Base-by-base conservation (phyloP, 1,284 basidiomycete genomes). In the Ganoderma multipileum region DNA sequence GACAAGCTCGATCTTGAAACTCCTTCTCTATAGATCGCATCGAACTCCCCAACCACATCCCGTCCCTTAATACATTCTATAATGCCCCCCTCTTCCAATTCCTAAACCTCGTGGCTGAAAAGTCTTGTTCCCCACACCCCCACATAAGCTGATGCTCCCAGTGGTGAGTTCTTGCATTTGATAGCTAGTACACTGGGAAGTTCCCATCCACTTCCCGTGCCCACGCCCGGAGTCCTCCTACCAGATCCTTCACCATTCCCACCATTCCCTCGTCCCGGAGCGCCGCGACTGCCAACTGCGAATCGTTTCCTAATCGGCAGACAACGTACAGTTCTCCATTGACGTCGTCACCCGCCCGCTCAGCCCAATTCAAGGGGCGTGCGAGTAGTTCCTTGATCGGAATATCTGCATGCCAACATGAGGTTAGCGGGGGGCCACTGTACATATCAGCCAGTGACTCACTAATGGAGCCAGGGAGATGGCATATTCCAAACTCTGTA, bases 271-370 rank as follows among this genome's bases (percentile, higher is more conserved):
- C 65, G 93, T 76, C 20, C 68, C 86, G 83, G 41, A 97, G 76
- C 0, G 89, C 89, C 23, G 89, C 84, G 0, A 91, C 95, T 38
- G 95, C 97, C 47, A 96, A 85, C 76, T 95, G 93, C 0, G 96
- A 98, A 79, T 99, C 97, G 77, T 98, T 99, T 0, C 97, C 97
- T 26, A 96, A 83, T 28, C 95, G 86, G 79, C 97, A 99, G 42
- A 98, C 80, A 30, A 98, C 83, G 85, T 67, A 88, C 77, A 44
- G 18, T 26, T 55, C 84, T 70, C 23, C 69, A 54, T 61, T 57
- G 3, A 2, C 42, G 9, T 62, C 55, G 28, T 18, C 44, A 1
- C 20, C 39, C 1, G 26, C 12, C 14, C 28, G 11, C 33, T 12
- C 26, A 38, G 52, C 3, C 18, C 36, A 42, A 23, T 12, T 71